Base-by-base conservation (phyloP, 1,284 basidiomycete species). In the Xanthoconium separans region DNA sequence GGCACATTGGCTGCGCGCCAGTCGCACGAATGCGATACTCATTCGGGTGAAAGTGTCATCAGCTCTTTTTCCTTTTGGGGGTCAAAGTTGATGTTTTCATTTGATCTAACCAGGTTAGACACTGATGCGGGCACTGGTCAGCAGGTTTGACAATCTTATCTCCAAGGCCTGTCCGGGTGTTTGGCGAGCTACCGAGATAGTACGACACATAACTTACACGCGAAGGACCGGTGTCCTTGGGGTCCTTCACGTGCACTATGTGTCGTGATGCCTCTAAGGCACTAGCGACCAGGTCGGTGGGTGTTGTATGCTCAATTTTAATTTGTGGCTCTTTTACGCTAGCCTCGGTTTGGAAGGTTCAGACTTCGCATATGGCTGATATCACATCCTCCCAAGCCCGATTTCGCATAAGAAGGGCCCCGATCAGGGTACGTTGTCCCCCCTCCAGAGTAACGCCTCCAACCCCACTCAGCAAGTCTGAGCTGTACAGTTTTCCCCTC, bases 371-470 rank as follows among this genome's bases (percentile, higher is more conserved):
- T 59, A 52, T 51, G 54, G 40, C 55, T 57, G 54, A 57, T 55
- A 57, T 63, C 53, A 62, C 51, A 54, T 50, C 52, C 55, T 48
- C 49, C 48, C 54, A 41, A 27, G 37, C 48, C 56, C 52, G 37
- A 27, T 57, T 72, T 63, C 51, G 55, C 57, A 72, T 68, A 68
- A 72, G 64, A 69, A 68, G 65, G 22, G 60, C 29, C 27, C 54
- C 22, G 50, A 60, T 57, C 47, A 20, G 30, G 10, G 16, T 46
- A 20, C 22, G 11, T 44, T 27, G 47, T 36, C 43, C 37, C 34
- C 51, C 44, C 51, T 47, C 42, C 50, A 58, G 24, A 46, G 47
- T 51, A 40, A 41, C 43, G 39, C 54, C 36, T 50, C 43, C 40
- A 29, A 48, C 52, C 30, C 47, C 58, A 36, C 63, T 63, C 65